Evolutionary conservation across 2,329 filamentous ascomycete species (phyloP).

Genomic region (Colletotrichum sp.): DNA sequence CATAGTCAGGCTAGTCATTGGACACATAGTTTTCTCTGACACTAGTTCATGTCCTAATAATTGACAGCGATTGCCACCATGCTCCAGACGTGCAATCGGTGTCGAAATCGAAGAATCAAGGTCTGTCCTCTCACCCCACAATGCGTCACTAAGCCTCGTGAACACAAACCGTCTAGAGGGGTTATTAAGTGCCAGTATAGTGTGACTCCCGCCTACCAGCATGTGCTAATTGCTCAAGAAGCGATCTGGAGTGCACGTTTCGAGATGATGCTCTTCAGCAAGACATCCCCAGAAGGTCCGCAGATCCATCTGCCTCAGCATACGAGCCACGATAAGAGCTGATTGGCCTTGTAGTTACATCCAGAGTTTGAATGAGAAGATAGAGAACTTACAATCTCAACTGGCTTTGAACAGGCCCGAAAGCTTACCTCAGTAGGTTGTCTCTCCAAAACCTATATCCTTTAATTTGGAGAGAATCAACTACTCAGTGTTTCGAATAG

Average conservation of each 20-base stretch:
- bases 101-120: neutral
- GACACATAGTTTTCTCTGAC: accelerated
- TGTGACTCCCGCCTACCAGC: neutral
- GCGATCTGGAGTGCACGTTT: neutral
- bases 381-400: neutral
- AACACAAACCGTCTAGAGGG: neutral
- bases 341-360: neutral
- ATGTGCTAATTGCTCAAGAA: neutral
- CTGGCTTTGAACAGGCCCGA: neutral
- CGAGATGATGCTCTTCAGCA: neutral
- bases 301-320: neutral
- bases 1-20: neutral
- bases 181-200: neutral
- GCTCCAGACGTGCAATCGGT: neutral
- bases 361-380: neutral
- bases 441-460: neutral
- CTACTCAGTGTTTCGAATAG: neutral
- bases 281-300: neutral
- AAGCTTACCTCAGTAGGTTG: neutral
- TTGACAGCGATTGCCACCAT: accelerated
- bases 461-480: neutral
- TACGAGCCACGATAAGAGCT: neutral
- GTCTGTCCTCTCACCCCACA: neutral
- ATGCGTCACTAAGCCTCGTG: neutral
- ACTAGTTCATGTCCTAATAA: neutral